These are phyloP conservation scores for Thalassiosira livingstoniorum DNA, from an alignment of 352 stramenopile species.

Conservation along the genomic window DNA sequence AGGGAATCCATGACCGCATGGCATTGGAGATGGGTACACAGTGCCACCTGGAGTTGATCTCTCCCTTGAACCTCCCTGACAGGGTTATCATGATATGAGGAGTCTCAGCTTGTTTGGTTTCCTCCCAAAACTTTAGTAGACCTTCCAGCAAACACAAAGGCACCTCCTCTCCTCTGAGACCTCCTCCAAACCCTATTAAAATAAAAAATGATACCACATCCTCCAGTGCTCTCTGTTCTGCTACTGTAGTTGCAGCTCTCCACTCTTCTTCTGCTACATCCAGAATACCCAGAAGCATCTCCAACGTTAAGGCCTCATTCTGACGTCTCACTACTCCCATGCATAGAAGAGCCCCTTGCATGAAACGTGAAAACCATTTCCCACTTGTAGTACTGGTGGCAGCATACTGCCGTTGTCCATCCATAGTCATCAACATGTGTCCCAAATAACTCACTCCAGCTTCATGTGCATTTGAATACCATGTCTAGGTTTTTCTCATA, in stretches of 20 bases:
- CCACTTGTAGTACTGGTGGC: background rate
- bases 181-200: conserved; percentile 15
- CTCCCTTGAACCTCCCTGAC: conserved; percentile 33
- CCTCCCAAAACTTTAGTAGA: conserved; percentile 32
- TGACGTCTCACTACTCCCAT: conserved; percentile 40
- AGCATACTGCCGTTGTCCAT: conserved; percentile 28
- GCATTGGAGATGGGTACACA: conserved; percentile 25
- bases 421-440: background rate
- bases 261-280: conserved; percentile 19
- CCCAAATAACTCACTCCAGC: background rate
- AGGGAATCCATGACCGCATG: conserved; percentile 1
- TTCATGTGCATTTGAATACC: conserved; percentile 34
- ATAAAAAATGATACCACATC: conserved; percentile 17
- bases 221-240: conserved; percentile 19
- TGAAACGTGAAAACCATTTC: conserved; percentile 36
- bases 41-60: conserved; percentile 32
- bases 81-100: conserved; percentile 38
- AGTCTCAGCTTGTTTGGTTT: background rate
- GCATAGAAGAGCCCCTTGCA: conserved; percentile 22
- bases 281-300: background rate
- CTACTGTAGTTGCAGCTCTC: background rate
- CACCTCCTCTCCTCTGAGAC: conserved; percentile 33
- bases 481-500: conserved; percentile 34
- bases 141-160: conserved; percentile 24
- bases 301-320: conserved; percentile 26